Conservation (phyloP, 208 protist species). For the Trypanosoma grayi region DNA sequence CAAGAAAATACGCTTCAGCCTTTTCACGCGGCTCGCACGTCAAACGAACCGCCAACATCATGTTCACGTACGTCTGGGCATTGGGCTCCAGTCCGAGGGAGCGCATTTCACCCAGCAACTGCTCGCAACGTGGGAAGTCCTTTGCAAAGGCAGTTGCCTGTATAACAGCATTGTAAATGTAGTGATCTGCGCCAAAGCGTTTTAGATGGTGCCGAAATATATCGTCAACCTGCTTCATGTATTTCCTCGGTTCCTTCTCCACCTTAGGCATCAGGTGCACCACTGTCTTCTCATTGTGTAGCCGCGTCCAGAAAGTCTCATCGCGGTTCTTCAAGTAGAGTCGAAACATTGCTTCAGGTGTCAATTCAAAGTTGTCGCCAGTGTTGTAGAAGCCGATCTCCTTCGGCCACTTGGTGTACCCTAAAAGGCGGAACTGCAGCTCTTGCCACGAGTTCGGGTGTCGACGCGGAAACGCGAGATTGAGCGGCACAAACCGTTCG, state of each 20-base stretch:
- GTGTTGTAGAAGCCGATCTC: constrained; percentile 90
- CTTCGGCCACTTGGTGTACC: constrained; percentile 90
- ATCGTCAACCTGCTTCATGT: constrained; percentile 73
- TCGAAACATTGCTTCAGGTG: constrained; percentile 74
- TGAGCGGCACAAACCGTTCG: constrained; percentile 78
- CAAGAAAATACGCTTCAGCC: constrained; percentile 67
- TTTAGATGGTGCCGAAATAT: constrained; percentile 86
- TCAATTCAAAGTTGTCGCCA: constrained; percentile 90
- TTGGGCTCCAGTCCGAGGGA: constrained; percentile 73
- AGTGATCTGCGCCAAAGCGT: constrained; percentile 86
- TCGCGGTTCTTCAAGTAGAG: constrained; percentile 64
- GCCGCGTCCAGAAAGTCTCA: constrained; percentile 68
- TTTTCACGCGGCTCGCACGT: constrained; percentile 53
- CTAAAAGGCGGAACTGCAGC: constrained; percentile 75
- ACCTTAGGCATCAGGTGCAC: constrained; percentile 77
- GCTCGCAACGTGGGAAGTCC: constrained; percentile 60
- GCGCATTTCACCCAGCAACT: constrained; percentile 74
- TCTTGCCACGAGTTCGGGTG: constrained; percentile 87
- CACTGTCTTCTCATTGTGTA: constrained; percentile 85
- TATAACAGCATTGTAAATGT: constrained; percentile 92
- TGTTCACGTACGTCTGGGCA: constrained; percentile 89
- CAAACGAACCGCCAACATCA: constrained; percentile 84
- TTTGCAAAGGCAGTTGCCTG: constrained; percentile 85
- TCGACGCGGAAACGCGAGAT: constrained; percentile 74
- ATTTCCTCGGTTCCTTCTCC: constrained; percentile 56